Evolutionary conservation across 2,329 filamentous ascomycete genomes (phyloP), one percentile per base, ranked within the genome.

Genomic region (Xylaria digitata): DNA sequence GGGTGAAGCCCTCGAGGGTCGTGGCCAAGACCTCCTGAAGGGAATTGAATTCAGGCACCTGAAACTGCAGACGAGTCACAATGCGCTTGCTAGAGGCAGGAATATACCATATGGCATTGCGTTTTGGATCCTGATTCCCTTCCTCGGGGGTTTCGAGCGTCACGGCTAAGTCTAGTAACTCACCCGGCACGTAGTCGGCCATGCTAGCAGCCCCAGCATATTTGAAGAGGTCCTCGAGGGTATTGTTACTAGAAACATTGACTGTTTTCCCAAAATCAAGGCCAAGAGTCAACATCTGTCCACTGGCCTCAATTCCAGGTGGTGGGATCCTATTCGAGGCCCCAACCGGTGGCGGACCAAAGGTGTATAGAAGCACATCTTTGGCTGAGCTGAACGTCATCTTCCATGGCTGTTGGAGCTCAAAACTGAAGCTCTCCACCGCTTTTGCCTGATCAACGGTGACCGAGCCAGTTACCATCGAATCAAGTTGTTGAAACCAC

Each of bases 331-430:
- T 52, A 34, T 26, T 26, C 11, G 19, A n/a, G 17, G n/a, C 34
- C 15, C 49, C 54, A 17, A 13, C 48, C n/a, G 49, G 13, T 15
- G 49, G 13, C 11, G 43, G 65, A 34, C 61, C 65, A 55, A 67
- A 63, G 26, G 60, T 50, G 37, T 50, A 42, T 19, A 55, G 42
- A 48, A 67, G 61, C 34, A 64, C 55, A 2, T 67, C 61, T 17
- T 21, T 53, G 11, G 46, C 19, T 5, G 65, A 67, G 55, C 65
- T 67, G 21, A 67, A 67, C 26, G 61, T 60, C n/a, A 67, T 23
- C 13, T 30, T 15, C 65, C 65, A 67, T 37, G 65, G 65, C 9
- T 60, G 21, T 19, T n/a, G 37, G 49, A 67, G 53, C n/a, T 59
- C 21, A 9, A 67, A 52, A 13, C 9, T 32, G 55, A 67, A 64